These are phyloP conservation scores for Rhizopus delemar DNA, from an alignment of 371 early-diverging fungal genomes.

Conservation along the genomic window DNA sequence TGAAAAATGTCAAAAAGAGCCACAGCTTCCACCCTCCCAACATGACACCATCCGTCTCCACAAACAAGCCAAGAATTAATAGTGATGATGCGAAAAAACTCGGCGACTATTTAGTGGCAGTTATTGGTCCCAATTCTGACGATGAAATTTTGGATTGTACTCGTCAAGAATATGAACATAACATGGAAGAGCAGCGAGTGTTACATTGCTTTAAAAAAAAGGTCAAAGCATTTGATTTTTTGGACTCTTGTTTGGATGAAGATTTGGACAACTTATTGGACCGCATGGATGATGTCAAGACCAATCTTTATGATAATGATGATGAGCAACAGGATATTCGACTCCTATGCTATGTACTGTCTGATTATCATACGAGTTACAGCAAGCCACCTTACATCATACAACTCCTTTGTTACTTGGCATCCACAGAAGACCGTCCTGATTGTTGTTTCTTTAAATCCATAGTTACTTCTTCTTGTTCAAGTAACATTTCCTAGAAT, in stretches of 20 bases:
- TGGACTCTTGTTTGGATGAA: constrained; percentile 7
- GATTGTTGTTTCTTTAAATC: constrained; percentile 15
- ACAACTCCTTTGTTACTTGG: constrained; percentile 3
- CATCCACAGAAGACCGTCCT: constrained; percentile 10
- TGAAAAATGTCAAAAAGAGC: constrained; percentile 17
- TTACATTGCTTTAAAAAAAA: constrained; percentile 18
- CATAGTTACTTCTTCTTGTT: constrained; percentile 18
- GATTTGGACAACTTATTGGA: constrained; percentile 9
- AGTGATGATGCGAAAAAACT: constrained; percentile 17
- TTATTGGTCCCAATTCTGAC: constrained; percentile 16
- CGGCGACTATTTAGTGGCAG: constrained; percentile 13
- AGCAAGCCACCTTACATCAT: constrained; percentile 14
- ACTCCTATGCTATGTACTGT: constrained; percentile 8
- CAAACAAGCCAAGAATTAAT: constrained; percentile 10
- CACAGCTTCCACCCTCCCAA: constrained; percentile 17
- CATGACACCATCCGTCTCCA: constrained; percentile 13
- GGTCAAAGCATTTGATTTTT: constrained; percentile 9
- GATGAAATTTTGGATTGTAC: constrained; percentile 20
- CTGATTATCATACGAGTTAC: constrained; percentile 28
- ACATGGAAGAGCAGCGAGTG: constrained; percentile 16
- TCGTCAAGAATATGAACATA: constrained; percentile 19
- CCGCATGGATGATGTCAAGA: constrained; percentile 7
- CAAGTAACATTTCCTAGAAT: constrained; percentile 18
- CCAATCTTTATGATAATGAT: constrained; percentile 8
- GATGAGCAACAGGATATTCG: constrained; percentile 12